Conservation (phyloP, 2,329 filamentous ascomycete species). For the Trichoderma guizhouense region DNA sequence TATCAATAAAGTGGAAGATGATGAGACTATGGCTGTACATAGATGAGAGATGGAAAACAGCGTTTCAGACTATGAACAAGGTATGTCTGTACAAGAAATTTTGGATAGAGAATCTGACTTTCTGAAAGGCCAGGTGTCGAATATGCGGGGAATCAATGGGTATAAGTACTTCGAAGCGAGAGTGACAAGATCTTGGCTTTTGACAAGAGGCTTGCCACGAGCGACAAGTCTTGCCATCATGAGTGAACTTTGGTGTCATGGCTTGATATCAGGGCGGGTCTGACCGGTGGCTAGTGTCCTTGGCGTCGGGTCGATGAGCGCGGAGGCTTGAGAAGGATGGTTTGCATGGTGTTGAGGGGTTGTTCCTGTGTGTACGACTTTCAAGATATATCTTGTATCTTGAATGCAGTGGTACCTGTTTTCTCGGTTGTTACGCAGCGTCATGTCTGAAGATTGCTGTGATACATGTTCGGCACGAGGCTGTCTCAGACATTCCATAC, state of each 20-base stretch:
- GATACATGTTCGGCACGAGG: not conserved
- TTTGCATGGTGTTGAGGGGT: not conserved
- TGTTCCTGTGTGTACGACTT: not conserved
- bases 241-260: not conserved
- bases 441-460: not conserved
- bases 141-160: not conserved
- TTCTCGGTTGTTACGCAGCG: not conserved
- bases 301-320: not conserved
- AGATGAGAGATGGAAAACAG: not conserved
- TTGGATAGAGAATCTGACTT: not conserved
- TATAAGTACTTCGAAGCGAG: not conserved
- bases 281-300: not conserved
- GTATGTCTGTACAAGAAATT: too few relatives aligned
- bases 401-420: not conserved
- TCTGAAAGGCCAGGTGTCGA: not conserved
- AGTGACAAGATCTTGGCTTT: not conserved
- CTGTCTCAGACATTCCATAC: not conserved
- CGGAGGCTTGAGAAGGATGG: not conserved
- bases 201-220: not conserved
- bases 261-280: not conserved
- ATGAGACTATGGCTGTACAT: not conserved
- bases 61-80: not conserved
- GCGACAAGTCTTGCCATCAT: not conserved
- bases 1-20: not conserved
- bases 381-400: not conserved